Evolutionary conservation across 257 asterid species (phyloP).

Genomic region (Plectranthus barbatus): DNA sequence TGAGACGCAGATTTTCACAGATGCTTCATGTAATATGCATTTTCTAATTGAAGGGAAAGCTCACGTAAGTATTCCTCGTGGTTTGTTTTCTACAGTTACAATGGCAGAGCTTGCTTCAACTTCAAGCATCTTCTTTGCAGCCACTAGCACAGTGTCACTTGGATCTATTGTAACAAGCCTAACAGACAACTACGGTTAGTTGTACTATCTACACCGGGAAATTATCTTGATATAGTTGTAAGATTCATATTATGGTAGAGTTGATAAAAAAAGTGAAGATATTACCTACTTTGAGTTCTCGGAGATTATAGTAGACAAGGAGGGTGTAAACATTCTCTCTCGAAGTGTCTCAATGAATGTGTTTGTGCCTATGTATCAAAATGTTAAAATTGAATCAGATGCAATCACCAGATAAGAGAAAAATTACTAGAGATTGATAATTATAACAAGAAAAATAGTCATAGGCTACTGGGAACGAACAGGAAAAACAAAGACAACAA

Average conservation of each 20-base stretch:
- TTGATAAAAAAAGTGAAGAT: slow-evolving; percentile 36
- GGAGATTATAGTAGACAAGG: slow-evolving; percentile 78
- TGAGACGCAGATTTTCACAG: not conserved
- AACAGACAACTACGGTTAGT: slow-evolving; percentile 13
- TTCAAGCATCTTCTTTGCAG: slow-evolving; percentile 90
- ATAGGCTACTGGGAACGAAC: not conserved
- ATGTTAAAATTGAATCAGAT: slow-evolving; percentile 13
- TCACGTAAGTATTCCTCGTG: slow-evolving; percentile 77
- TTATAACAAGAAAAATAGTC: not conserved
- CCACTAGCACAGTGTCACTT: slow-evolving; percentile 63
- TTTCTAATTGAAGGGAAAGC: slow-evolving; percentile 21
- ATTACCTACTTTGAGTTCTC: slow-evolving; percentile 99
- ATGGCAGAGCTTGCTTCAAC: slow-evolving; percentile 56
- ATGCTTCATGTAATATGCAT: slow-evolving; percentile 1
- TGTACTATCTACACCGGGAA: not conserved
- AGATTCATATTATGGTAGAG: slow-evolving; percentile 10
- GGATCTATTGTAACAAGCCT: slow-evolving; percentile 73
- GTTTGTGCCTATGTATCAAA: slow-evolving; percentile 51
- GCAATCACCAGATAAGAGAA: not conserved
- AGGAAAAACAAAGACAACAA: not conserved
- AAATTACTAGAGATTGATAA: not conserved
- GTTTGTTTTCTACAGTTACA: slow-evolving; percentile 77
- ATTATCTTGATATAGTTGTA: not conserved
- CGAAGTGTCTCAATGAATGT: slow-evolving; percentile 85
- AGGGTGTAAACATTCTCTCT: slow-evolving; percentile 85